These are phyloP conservation scores for Crithidia expoeki DNA, from an alignment of 208 protist species.

Conservation along the genomic window DNA sequence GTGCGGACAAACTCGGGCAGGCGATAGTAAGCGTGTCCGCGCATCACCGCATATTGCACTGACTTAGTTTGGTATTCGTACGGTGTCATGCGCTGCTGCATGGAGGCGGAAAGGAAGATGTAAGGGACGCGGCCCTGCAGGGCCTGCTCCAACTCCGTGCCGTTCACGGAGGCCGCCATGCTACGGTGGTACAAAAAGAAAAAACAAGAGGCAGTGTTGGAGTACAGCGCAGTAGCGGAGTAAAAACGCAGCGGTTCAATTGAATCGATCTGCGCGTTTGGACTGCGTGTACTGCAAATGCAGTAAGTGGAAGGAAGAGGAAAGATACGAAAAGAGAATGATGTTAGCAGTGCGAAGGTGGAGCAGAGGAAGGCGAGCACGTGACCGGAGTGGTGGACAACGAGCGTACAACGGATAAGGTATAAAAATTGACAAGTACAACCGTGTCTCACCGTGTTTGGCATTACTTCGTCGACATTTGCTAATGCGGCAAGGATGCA, in stretches of 20 bases:
- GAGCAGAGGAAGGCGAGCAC: too few species aligned
- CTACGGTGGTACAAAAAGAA: background rate
- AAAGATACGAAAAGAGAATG: too few species aligned
- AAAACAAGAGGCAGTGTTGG: slow-evolving; percentile 10
- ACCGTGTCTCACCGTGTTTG: too few species aligned
- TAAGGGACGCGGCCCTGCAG: slow-evolving; percentile 62
- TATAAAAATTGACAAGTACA: too few species aligned
- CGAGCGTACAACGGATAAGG: too few species aligned
- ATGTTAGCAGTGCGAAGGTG: too few species aligned
- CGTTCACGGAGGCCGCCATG: slow-evolving; percentile 32
- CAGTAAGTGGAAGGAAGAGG: too few species aligned
- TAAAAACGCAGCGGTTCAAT: background rate
- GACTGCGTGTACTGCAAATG: too few species aligned
- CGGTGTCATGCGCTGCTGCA: slow-evolving; percentile 67
- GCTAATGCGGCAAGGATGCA: too few species aligned
- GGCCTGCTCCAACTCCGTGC: slow-evolving; percentile 63
- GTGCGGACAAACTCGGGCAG: slow-evolving; percentile 65
- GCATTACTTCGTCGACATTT: too few species aligned
- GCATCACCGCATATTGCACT: slow-evolving; percentile 53
- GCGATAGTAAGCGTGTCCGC: slow-evolving; percentile 62
- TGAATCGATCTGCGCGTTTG: too few species aligned
- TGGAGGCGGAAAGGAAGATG: slow-evolving; percentile 44
- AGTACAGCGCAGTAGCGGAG: background rate
- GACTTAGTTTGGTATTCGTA: slow-evolving; percentile 52
- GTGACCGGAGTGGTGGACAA: too few species aligned